Evolutionary conservation across 805 yeast species (phyloP).

Genomic region (Yarrowia hollandica): DNA sequence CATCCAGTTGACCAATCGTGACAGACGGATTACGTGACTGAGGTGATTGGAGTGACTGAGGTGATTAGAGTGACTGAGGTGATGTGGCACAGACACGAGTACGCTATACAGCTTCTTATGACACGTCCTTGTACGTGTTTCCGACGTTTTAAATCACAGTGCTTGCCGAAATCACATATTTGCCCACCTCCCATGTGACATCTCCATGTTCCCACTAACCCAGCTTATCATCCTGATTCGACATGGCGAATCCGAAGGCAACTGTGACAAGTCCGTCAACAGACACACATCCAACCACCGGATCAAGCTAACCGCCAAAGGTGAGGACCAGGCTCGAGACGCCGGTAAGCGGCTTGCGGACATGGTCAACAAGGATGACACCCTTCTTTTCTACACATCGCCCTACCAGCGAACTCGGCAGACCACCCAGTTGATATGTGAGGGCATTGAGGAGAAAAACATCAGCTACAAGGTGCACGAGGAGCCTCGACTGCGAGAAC

Average conservation of each 20-base stretch:
- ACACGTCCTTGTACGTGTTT: too few species aligned
- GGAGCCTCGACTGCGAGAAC: constrained; percentile 91
- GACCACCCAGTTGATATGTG: constrained; percentile 71
- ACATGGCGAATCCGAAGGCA: constrained; percentile 93
- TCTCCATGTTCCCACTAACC: too few species aligned
- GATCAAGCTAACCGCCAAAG: constrained; percentile 69
- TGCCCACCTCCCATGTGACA: too few species aligned
- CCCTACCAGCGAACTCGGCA: constrained; percentile 85
- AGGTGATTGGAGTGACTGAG: too few species aligned
- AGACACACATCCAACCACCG: constrained; percentile 76
- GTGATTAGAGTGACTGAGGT: too few species aligned
- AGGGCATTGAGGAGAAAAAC: constrained; percentile 46
- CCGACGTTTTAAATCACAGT: too few species aligned
- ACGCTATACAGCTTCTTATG: too few species aligned
- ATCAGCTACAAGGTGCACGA: constrained; percentile 63
- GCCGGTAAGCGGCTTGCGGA: constrained; percentile 43
- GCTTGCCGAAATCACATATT: too few species aligned
- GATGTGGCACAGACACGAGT: too few species aligned
- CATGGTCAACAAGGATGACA: constrained; percentile 51
- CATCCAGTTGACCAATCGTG: too few species aligned
- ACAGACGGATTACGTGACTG: too few species aligned
- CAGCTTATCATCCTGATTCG: constrained; percentile 75
- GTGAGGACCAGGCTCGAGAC: constrained; percentile 50
- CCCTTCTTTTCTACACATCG: constrained; percentile 77
- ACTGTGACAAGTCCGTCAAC: constrained; percentile 80